Evolutionary conservation across 2,329 filamentous ascomycete species (phyloP), one percentile per base, ranked within the genome.

Genomic region (Zymoseptoria tritici): DNA sequence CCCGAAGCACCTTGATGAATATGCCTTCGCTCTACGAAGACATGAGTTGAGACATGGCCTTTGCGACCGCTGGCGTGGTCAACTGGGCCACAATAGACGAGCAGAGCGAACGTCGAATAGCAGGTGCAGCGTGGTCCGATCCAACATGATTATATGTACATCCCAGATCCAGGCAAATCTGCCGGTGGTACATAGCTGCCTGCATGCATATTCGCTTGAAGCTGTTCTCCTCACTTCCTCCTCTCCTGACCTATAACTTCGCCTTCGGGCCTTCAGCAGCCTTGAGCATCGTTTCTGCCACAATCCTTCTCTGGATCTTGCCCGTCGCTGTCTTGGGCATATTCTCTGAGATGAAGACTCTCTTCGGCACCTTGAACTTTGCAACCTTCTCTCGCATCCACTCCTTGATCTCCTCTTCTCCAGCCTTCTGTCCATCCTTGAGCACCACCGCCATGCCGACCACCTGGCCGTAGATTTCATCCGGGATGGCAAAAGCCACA

Each of bases 261-360:
- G 60, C 56, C 42, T 62, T 59, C 8, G 54, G 51, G 11, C 49
- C 46, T 8, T 61, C 55, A 20, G 36, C 49, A 46, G 36, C 36
- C 79, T 89, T 89, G 74, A 87, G 79, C 89, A 95, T 93, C 29
- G 84, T 84, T 74, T 93, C 89, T 13, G 90, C 90, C n/a, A 95
- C 90, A 69, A 92, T 90, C 63, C 89, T 83, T 62, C 90, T 80
- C 76, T 95, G 90, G 60, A 95, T 88, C 80, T 95, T 95, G 58
- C 90, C 90, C 5, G 90, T 95, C n/a, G 90, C 90, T 3, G 91
- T 69, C 58, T 95, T 95, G 63, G 90, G 90, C 85, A 95, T 95
- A 65, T 87, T 78, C 60, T 90, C 83, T 42, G 90, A 90, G 68
- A 94, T 91, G 78, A 89, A 94, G 71, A 90, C 88, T 81, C 90